A percentile compares a stretch with the other conserved stretches of the same genome.
Conservation (phyloP, 176 grass and related monocot species). For the Themeda triandra region DNA sequence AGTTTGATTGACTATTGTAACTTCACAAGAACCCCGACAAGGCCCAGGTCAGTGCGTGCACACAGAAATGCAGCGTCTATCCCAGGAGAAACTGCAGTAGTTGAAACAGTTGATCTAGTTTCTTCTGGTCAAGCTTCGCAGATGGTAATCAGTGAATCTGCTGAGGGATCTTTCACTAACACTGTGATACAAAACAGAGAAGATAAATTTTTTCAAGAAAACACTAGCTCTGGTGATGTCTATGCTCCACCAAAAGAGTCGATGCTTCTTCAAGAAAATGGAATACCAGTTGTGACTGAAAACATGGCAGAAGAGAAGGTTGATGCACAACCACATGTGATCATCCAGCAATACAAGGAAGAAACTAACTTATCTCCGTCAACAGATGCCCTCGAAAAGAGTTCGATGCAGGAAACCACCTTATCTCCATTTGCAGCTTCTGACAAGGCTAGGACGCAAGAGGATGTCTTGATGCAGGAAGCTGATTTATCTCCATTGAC, state of each 20-base stretch:
- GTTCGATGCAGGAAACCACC: constrained; percentile 25
- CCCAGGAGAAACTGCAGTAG: constrained; percentile 1
- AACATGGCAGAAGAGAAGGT: constrained; percentile 38
- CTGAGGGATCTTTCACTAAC: constrained; percentile 21
- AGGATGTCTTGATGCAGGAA: constrained; percentile 28
- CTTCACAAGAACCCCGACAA: constrained; percentile 59
- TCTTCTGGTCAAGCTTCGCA: constrained; percentile 27
- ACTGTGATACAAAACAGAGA: constrained; percentile 23
- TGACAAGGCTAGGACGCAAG: constrained; percentile 27
- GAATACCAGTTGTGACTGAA: constrained; percentile 15
- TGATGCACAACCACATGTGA: constrained; percentile 23
- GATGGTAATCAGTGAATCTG: constrained; percentile 33
- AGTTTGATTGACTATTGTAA: constrained; percentile 53
- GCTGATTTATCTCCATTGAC: constrained; percentile 9
- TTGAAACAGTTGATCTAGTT: constrained; percentile 26
- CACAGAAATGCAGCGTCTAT: constrained; percentile 31
- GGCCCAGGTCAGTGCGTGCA: constrained; percentile 43
- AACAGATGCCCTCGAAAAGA: constrained; percentile 19
- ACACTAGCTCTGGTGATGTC: not conserved
- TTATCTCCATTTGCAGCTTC: constrained; percentile 26
- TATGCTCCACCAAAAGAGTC: constrained; percentile 14
- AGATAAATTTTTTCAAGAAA: constrained; percentile 27
- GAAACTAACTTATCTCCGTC: constrained; percentile 11
- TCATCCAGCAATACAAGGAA: constrained; percentile 44
- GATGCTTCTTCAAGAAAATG: constrained; percentile 30